These are phyloP conservation scores for Cyberlindnera sargentensis DNA, from an alignment of 805 yeast genomes.

Conservation along the genomic window DNA sequence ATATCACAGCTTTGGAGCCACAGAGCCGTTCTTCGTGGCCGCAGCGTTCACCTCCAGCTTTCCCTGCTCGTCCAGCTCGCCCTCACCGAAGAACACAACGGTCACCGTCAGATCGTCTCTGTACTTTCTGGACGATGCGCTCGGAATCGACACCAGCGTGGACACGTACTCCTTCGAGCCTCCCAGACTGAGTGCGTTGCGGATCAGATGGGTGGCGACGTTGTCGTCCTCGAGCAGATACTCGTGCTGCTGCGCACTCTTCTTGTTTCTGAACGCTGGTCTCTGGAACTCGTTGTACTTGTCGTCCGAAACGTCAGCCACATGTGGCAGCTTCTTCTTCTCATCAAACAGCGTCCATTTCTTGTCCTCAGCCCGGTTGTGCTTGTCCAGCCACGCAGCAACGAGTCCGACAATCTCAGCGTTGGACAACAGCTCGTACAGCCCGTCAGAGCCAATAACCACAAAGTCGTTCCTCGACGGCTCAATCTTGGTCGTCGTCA, in stretches of 20 bases:
- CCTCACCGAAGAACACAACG: conserved; percentile 84
- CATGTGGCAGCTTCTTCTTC: conserved; percentile 50
- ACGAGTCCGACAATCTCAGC: conserved; percentile 92
- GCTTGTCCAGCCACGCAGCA: conserved; percentile 84
- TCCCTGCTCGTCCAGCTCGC: conserved; percentile 26
- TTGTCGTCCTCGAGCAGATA: conserved; percentile 75
- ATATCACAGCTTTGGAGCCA: neutral
- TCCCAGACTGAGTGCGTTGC: conserved; percentile 88
- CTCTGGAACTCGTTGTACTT: conserved; percentile 51
- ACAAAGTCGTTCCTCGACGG: conserved; percentile 74
- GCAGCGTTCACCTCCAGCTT: conserved; percentile 46
- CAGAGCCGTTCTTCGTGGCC: conserved; percentile 54
- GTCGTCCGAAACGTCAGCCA: conserved; percentile 53
- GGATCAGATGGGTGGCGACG: conserved; percentile 85
- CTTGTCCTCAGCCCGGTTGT: conserved; percentile 29
- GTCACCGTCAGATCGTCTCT: conserved; percentile 96
- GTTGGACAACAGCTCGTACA: conserved; percentile 84
- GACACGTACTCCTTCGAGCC: conserved; percentile 85
- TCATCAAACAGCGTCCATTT: conserved; percentile 19
- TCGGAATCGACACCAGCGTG: conserved; percentile 83
- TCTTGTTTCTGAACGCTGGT: conserved; percentile 63
- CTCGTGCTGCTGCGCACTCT: conserved; percentile 26
- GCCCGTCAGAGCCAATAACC: conserved; percentile 91
- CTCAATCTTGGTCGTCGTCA: conserved; percentile 70
- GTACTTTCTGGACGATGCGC: conserved; percentile 84